Evolutionary conservation across 2,329 filamentous ascomycete species (phyloP).

Genomic region (Stemphylium beticola): DNA sequence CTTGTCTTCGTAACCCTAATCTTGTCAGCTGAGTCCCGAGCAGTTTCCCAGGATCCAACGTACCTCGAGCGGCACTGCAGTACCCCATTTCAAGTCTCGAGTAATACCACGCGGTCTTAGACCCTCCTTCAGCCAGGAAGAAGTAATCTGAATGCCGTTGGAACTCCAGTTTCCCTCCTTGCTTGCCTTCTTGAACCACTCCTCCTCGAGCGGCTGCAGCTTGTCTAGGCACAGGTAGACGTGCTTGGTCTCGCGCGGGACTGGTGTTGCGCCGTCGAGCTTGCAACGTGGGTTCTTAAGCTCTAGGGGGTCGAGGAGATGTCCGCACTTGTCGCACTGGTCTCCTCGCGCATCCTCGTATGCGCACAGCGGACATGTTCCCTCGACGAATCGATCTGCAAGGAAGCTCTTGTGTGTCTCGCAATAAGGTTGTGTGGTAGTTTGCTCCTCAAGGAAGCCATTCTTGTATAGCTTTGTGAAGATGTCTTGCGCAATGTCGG

Average conservation of each 20-base stretch:
- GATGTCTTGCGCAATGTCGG: conserved; percentile 89
- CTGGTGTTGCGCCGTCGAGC: conserved; percentile 81
- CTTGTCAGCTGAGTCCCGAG: conserved; percentile 9
- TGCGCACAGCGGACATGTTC: conserved; percentile 73
- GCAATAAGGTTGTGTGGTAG: conserved; percentile 90
- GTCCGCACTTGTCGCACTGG: conserved; percentile 60
- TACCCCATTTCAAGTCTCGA: conserved; percentile 89
- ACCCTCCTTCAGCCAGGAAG: conserved; percentile 82
- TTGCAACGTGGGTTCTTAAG: conserved; percentile 76
- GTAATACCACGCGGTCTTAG: conserved; percentile 88
- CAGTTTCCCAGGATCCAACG: not conserved
- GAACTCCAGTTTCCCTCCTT: conserved; percentile 77
- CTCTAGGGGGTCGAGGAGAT: conserved; percentile 57
- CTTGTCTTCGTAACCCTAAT: conserved; percentile 68
- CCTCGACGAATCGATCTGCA: conserved; percentile 74
- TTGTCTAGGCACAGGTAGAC: conserved; percentile 87
- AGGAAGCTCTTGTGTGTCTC: conserved; percentile 63
- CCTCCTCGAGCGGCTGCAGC: conserved; percentile 75
- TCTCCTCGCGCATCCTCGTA: conserved; percentile 61
- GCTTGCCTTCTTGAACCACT: conserved; percentile 77
- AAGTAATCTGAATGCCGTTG: conserved; percentile 77
- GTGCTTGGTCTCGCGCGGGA: conserved; percentile 84
- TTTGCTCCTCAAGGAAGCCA: conserved; percentile 84
- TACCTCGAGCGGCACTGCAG: conserved; percentile 61
- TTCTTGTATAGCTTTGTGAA: conserved; percentile 89